Evolutionary conservation across 805 yeast genomes (phyloP).

Genomic region (Saccharomycopsis amapae): DNA sequence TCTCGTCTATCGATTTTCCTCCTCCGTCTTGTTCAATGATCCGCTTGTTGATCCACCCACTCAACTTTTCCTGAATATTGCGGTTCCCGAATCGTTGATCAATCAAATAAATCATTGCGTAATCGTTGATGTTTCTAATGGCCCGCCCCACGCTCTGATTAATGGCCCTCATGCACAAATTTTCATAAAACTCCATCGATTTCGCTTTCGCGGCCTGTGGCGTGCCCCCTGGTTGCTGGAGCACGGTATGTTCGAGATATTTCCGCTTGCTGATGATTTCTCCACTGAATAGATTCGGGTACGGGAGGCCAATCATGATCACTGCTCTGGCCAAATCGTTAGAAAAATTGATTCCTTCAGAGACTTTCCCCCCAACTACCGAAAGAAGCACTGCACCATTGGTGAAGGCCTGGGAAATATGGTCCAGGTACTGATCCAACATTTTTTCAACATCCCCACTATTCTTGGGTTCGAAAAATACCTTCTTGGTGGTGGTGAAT

Average conservation of each 20-base stretch:
- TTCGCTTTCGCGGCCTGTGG: constrained; percentile 38
- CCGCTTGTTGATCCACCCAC: constrained; percentile 65
- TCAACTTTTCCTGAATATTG: constrained; percentile 50
- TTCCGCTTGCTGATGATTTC: constrained; percentile 67
- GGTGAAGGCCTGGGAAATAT: constrained; percentile 28
- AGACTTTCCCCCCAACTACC: constrained; percentile 87
- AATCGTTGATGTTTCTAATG: constrained; percentile 76
- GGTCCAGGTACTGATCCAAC: constrained; percentile 43
- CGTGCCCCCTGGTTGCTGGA: constrained; percentile 40
- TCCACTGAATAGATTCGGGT: constrained; percentile 76
- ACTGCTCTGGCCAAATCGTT: constrained; percentile 85
- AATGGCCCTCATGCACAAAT: constrained; percentile 82
- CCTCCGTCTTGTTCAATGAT: too few species aligned
- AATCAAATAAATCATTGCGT: constrained; percentile 63
- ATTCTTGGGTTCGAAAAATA: constrained; percentile 51
- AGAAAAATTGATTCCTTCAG: constrained; percentile 90
- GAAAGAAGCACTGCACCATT: constrained; percentile 67
- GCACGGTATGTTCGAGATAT: constrained; percentile 50
- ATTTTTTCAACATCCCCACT: constrained; percentile 37
- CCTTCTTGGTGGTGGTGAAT: constrained; percentile 35
- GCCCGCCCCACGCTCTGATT: constrained; percentile 93
- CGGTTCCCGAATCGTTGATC: constrained; percentile 52
- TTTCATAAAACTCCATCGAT: constrained; percentile 61
- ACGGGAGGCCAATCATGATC: constrained; percentile 82
- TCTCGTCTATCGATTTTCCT: too few species aligned